Conservation (phyloP, 2,329 filamentous ascomycete genomes). For the Fusarium lyarnte region DNA sequence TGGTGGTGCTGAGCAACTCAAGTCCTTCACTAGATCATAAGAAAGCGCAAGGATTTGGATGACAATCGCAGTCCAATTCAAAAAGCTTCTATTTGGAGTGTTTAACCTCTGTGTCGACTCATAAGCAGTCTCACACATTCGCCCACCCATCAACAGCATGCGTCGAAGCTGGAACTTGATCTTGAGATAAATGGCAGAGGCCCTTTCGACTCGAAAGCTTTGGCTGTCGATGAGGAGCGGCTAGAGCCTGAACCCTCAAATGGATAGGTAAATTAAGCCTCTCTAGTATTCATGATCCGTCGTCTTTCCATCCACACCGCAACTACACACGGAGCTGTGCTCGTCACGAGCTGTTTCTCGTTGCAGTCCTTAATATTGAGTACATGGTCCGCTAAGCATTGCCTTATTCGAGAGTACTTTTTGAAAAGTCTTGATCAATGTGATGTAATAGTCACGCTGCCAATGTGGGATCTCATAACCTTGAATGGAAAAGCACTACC, state of each 20-base stretch:
- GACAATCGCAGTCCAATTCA: fast-evolving
- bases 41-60: neutral
- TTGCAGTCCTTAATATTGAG: neutral
- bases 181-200: fast-evolving
- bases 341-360: no score
- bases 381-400: neutral
- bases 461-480: neutral
- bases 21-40: neutral
- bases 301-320: neutral
- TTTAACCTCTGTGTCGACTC: fast-evolving
- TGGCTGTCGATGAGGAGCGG: fast-evolving
- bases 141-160: fast-evolving
- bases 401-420: neutral
- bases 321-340: neutral
- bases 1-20: neutral
- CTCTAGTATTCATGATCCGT: no score
- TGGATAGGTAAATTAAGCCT: fast-evolving
- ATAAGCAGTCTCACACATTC: fast-evolving
- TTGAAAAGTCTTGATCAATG: neutral
- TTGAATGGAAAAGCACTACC: neutral
- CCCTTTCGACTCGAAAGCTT: neutral
- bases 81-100: neutral
- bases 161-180: neutral
- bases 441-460: neutral
- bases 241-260: neutral